Conservation (phyloP, 495 filamentous ascomycete species). For the Penicillium desertorum region DNA sequence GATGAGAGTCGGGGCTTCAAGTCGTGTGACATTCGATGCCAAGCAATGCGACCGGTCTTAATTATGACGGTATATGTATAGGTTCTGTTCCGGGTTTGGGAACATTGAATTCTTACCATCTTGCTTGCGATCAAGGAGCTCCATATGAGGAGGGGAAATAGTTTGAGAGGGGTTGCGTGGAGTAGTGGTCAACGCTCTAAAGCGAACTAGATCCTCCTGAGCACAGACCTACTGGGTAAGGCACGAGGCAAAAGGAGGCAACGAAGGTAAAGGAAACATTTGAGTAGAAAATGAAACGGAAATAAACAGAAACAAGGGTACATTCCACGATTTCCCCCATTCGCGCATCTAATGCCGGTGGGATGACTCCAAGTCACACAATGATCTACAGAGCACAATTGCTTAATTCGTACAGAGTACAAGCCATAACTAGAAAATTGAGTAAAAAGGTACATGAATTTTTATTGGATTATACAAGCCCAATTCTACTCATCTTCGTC, state of each 20-base stretch:
- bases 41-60: not conserved
- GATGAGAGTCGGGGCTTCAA: not conserved
- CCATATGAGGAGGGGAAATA: slow-evolving; percentile 20
- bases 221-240: slow-evolving; percentile 9
- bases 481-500: slow-evolving; percentile 63
- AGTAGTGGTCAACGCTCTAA: slow-evolving; percentile 8
- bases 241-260: slow-evolving; percentile 1
- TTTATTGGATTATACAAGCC: not conserved
- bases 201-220: slow-evolving; percentile 3
- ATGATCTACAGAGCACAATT: not conserved
- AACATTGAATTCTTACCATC: slow-evolving; percentile 35
- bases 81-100: not conserved
- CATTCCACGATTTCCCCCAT: slow-evolving; percentile 11
- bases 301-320: not conserved
- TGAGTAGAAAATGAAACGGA: slow-evolving; percentile 4
- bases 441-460: not conserved
- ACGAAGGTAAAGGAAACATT: slow-evolving; percentile 4
- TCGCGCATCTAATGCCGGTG: not conserved
- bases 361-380: not conserved
- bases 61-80: not conserved
- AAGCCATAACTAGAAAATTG: not conserved
- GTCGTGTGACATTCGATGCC: slow-evolving; percentile 11
- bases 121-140: slow-evolving; percentile 22
- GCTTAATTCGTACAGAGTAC: not conserved
- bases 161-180: slow-evolving; percentile 5